A percentile compares a stretch with the other conserved stretches of the same genome.
These are phyloP conservation scores for Entomortierella beljakovae DNA, from an alignment of 192 early-diverging fungal genomes.

Conservation along the genomic window DNA sequence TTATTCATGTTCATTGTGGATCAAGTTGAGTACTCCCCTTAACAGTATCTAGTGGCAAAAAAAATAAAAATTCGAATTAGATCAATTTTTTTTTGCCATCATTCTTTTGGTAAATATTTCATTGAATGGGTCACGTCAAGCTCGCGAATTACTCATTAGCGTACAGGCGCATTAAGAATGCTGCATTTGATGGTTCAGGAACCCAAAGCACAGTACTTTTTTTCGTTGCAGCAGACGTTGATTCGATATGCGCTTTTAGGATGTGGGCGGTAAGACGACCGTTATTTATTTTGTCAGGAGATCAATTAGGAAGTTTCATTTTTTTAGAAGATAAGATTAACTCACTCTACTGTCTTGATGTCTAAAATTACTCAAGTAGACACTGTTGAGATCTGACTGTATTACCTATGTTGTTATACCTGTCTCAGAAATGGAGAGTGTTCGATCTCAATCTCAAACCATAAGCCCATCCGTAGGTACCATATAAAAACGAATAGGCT, in stretches of 20 bases:
- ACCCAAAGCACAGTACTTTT: conserved; percentile 37
- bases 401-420: conserved; percentile 88
- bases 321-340: too few relatives aligned
- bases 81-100: neutral
- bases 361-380: conserved; percentile 42
- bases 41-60: neutral
- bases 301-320: too few relatives aligned
- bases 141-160: conserved; percentile 51
- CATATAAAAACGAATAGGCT: too few relatives aligned
- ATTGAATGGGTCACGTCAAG: conserved; percentile 50
- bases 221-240: conserved; percentile 83
- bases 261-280: conserved; percentile 73
- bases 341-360: too few relatives aligned
- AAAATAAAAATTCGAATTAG: neutral
- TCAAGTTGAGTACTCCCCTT: conserved; percentile 9
- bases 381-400: conserved; percentile 82
- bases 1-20: conserved; percentile 59
- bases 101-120: neutral
- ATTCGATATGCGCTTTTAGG: conserved; percentile 84
- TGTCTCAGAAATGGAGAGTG: conserved; percentile 68
- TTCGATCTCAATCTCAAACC: conserved; percentile 66
- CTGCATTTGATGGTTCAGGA: conserved; percentile 33
- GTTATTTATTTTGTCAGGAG: too few relatives aligned
- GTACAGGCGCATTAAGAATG: conserved; percentile 53
- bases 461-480: conserved; percentile 60